Evolutionary conservation across 2,329 filamentous ascomycete genomes (phyloP), one percentile per base, ranked within the genome.

Genomic region (Penicillium sp.): DNA sequence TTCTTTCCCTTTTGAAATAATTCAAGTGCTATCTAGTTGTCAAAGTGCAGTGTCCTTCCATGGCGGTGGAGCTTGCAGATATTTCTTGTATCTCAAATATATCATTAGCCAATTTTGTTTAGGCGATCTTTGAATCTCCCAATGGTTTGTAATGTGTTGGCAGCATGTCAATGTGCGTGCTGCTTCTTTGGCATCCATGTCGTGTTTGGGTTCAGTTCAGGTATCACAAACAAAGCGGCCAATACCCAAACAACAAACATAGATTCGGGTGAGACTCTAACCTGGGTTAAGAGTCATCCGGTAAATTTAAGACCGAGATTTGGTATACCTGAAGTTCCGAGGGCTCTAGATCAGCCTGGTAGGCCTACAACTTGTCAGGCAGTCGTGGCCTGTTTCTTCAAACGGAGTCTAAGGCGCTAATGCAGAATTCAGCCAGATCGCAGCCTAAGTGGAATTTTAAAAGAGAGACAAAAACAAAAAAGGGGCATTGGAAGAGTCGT

Each of bases 101-200:
- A 53, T 42, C 29, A 31, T 58, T 42, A 2, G 19, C 52, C 59
- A 60, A 43, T 55, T 57, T 29, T 53, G 44, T 49, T 45, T 23
- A n/a, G 29, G 4, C 4, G 15, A 8, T 25, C 25, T 25, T 35
- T n/a, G 6, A n/a, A 25, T n/a, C 5, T 3, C 15, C 15, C 3
- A 25, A 25, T 36, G 3, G 15, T 23, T n/a, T n/a, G 15, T 48
- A 25, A 33, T 48, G 15, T 6, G 31, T 36, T 25, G 21, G 19
- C 35, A 15, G 6, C 31, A 23, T 36, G n/a, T 47, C 27, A 13
- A 33, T 33, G n/a, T 33, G 29, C 33, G 19, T n/a, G 5, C 31
- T 48, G 13, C 19, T 36, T 23, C 25, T 33, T 52, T 33, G 19
- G 10, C 13, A 33, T 44, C 49, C 5, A 21, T 25, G 38, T 25